Percentiles rank a stretch among this genome's conserved stretches.
Evolutionary conservation across 2,329 filamentous ascomycete genomes (phyloP).

Genomic region (Fusarium sp.): DNA sequence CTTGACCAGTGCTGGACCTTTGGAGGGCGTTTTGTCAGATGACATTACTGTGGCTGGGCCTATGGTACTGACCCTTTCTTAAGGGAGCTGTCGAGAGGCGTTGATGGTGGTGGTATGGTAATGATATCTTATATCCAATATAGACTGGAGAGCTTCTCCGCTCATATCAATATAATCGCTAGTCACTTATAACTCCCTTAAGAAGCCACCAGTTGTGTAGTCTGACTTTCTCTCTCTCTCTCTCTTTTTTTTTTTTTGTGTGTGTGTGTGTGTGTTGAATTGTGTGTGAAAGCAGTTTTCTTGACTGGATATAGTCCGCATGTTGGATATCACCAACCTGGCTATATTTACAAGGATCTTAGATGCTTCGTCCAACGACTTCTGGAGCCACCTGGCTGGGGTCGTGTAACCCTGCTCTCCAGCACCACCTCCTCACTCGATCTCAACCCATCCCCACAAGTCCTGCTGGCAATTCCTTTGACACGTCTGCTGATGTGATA

Average conservation of each 20-base stretch:
- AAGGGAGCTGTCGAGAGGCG: neutral
- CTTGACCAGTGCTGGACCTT: slow-evolving; percentile 63
- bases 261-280: no score
- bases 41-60: slow-evolving; percentile 72
- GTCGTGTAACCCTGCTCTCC: neutral
- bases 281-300: slow-evolving; percentile 8
- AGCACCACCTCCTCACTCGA: neutral
- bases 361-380: slow-evolving; percentile 4
- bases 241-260: neutral
- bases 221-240: neutral
- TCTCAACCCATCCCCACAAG: slow-evolving; percentile 31
- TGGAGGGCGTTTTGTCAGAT: slow-evolving; percentile 63
- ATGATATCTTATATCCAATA: slow-evolving; percentile 16
- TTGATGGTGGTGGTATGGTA: slow-evolving; percentile 1
- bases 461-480: slow-evolving; percentile 28
- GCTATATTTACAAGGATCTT: slow-evolving; percentile 8
- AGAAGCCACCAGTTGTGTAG: neutral
- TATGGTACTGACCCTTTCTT: slow-evolving; percentile 62
- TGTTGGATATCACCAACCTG: slow-evolving; percentile 6
- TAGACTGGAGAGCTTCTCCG: slow-evolving; percentile 8
- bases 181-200: neutral
- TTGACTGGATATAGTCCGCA: slow-evolving; percentile 18
- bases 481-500: slow-evolving; percentile 33
- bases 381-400: slow-evolving; percentile 1
- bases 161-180: slow-evolving; percentile 23